A percentile compares a stretch with the other conserved stretches of the same genome.
phyloP scores from a whole-genome alignment of 257 asterid genomes.

The Solanum ossicruentum region DNA sequence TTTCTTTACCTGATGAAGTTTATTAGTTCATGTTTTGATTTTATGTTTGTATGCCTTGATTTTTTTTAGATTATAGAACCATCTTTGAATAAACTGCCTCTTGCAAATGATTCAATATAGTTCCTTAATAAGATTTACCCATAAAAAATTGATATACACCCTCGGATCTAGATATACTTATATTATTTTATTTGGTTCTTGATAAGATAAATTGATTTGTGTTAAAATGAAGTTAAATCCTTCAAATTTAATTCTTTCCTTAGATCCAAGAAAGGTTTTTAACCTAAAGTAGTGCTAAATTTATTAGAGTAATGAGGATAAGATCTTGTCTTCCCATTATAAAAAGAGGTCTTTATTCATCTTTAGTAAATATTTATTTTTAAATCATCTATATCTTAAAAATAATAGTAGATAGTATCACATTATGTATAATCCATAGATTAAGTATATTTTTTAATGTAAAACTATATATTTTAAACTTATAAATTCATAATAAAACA shows the following conservation, averaged over 20 bases:
- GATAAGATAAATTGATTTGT: too few species aligned
- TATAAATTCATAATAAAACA: neutral
- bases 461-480: neutral
- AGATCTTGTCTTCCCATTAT: neutral
- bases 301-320: neutral
- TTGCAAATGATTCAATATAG: neutral
- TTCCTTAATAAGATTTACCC: neutral
- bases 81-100: neutral
- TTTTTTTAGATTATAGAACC: neutral
- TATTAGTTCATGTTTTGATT: neutral
- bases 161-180: neutral
- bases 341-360: neutral
- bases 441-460: neutral
- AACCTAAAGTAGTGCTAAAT: neutral
- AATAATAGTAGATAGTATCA: neutral
- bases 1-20: neutral
- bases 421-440: neutral
- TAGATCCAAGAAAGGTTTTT: neutral
- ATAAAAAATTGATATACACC: neutral
- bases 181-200: too few species aligned
- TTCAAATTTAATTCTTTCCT: neutral
- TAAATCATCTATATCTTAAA: neutral
- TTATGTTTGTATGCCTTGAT: neutral
- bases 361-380: neutral
- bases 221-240: too few species aligned